Evolutionary conservation across 345 rosid species (phyloP), one percentile per base, ranked within the genome.

Genomic region (Linum tenue): DNA sequence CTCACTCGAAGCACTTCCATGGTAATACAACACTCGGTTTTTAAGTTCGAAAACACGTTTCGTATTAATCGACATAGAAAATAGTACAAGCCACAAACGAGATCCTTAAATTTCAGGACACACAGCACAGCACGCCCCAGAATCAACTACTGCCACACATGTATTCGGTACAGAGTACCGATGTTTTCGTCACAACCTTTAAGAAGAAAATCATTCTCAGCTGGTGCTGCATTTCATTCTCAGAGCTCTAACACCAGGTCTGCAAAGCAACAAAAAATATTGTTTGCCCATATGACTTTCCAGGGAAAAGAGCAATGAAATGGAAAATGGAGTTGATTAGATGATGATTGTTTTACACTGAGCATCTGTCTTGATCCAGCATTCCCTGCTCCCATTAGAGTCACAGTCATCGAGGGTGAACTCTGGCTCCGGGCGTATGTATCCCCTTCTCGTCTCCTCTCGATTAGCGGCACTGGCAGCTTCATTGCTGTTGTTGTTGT

Each of bases 301-400:
- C 31, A 22, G 31, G 31, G 31, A 22, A 22, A 22, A 22, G 31
- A 22, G 16, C 14, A 55, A 55, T 22, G 22, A 55, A 5, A 22
- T 55, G 58, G 16, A 55, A 1, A 14, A 22, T 22, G 31, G 31
- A 22, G 31, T 22, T 22, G 31, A 22, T 22, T 22, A 22, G 31
- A 22, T 22, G 31, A 22, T 22, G 31, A 22, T 22, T 22, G 31
- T 22, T 22, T 22, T 86, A 88, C 96, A 88, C 63, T 88, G 88
- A 59, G 88, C 90, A 36, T 89, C 96, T 55, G 96, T 84, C 70
- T 79, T 89, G 78, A 86, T 83, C 96, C 96, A 89, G 78, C 76
- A 81, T 76, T 89, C 96, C 75, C 83, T 75, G 80, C 80, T 84
- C 39, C 80, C 88, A 53, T 78, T 84, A 35, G 90, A 79, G 41